phyloP scores from a whole-genome alignment of 768 basidiomycete genomes.

The Daedalea quercina region DNA sequence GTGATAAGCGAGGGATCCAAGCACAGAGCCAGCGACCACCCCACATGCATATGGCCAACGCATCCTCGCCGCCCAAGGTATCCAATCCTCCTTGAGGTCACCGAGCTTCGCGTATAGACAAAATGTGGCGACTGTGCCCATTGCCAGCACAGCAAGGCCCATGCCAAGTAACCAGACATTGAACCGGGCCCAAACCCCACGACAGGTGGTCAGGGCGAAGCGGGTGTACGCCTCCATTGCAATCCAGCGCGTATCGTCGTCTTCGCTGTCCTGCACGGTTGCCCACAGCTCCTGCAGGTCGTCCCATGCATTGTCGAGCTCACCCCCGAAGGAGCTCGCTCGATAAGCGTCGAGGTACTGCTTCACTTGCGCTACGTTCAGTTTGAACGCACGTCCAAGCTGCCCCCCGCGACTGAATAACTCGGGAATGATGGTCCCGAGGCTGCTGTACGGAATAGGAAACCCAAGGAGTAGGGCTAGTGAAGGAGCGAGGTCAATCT shows the following conservation, averaged over 20 bases:
- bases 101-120: constrained; percentile 47
- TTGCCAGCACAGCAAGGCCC: constrained; percentile 57
- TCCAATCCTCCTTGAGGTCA: constrained; percentile 31
- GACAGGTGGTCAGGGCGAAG: constrained; percentile 61
- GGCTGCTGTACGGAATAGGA: constrained; percentile 93
- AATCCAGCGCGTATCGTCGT: constrained; percentile 10
- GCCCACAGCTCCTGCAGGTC: constrained; percentile 42
- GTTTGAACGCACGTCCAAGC: constrained; percentile 47
- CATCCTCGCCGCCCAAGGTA: constrained; percentile 30
- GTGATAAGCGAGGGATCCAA: constrained; percentile 29
- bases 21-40: constrained; percentile 14
- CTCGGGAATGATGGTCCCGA: constrained; percentile 89
- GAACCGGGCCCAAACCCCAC: constrained; percentile 93
- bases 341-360: constrained; percentile 76
- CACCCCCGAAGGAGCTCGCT: constrained; percentile 57
- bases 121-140: constrained; percentile 50
- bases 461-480: constrained; percentile 85
- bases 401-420: constrained; percentile 58
- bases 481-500: constrained; percentile 90
- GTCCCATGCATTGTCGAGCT: constrained; percentile 63
- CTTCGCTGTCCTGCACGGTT: constrained; percentile 5
- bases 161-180: constrained; percentile 68
- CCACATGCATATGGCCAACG: constrained; percentile 11
- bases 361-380: constrained; percentile 73
- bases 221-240: constrained; percentile 47